Percentiles rank a stretch among this genome's conserved stretches.
Evolutionary conservation across 805 yeast genomes (phyloP).

Genomic region (Metschnikowia cubensis): DNA sequence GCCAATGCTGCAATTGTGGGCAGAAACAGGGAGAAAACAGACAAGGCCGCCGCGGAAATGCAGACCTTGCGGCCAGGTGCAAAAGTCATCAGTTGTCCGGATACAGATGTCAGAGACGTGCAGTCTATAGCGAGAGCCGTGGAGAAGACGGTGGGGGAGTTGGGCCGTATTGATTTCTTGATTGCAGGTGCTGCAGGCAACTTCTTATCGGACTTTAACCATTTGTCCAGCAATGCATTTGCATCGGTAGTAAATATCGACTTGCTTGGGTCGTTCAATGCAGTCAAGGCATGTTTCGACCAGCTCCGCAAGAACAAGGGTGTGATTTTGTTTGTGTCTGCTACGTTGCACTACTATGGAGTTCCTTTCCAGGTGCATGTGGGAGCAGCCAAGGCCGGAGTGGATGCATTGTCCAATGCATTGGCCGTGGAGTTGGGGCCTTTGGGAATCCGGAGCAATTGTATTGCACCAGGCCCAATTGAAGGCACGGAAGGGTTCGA

Average conservation of each 20-base stretch:
- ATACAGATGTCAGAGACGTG: conserved; percentile 24
- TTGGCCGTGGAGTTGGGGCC: conserved; percentile 31
- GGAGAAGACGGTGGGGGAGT: conserved; percentile 23
- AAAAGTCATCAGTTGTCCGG: conserved; percentile 21
- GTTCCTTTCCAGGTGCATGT: conserved; percentile 36
- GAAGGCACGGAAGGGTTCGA: conserved; percentile 27
- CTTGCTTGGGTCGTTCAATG: conserved; percentile 39
- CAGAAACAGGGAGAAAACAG: conserved; percentile 24
- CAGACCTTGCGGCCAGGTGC: conserved; percentile 23
- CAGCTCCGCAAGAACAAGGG: conserved; percentile 39
- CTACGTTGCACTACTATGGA: conserved; percentile 43
- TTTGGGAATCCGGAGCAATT: conserved; percentile 26
- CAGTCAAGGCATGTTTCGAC: conserved; percentile 38
- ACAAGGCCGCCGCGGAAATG: conserved; percentile 22
- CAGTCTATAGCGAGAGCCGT: conserved; percentile 23
- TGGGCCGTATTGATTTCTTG: conserved; percentile 41
- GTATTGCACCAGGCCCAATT: conserved; percentile 28
- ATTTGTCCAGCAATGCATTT: conserved; percentile 41
- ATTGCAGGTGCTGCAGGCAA: conserved; percentile 47
- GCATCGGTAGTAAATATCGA: conserved; percentile 38
- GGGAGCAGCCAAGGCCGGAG: conserved; percentile 31
- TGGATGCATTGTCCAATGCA: conserved; percentile 28
- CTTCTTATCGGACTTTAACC: conserved; percentile 40
- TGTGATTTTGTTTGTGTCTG: conserved; percentile 34
- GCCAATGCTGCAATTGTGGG: conserved; percentile 30